Evolutionary conservation across 176 grass and related monocot genomes (phyloP).

Genomic region (Carex pumila): DNA sequence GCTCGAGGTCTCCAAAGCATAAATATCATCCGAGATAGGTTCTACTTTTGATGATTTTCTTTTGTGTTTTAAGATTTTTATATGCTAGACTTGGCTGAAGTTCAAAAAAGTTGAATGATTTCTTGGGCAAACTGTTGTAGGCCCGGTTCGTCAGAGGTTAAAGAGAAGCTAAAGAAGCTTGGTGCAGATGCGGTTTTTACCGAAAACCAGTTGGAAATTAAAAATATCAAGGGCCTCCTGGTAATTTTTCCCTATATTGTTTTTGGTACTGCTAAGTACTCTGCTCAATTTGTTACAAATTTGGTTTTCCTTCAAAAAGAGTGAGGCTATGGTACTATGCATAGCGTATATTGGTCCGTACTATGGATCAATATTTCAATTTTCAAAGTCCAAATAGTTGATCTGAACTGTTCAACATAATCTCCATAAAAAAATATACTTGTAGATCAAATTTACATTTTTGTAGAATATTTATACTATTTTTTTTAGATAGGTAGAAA

Average conservation of each 20-base stretch:
- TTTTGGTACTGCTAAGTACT: neutral
- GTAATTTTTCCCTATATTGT: conserved; percentile 20
- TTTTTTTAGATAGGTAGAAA: too few relatives aligned
- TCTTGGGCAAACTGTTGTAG: conserved; percentile 25
- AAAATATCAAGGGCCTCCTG: conserved; percentile 72
- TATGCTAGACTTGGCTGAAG: neutral
- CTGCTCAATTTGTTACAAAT: too few relatives aligned
- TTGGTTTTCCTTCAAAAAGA: neutral
- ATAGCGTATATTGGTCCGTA: too few relatives aligned
- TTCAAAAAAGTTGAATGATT: neutral
- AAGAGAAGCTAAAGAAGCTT: conserved; percentile 66
- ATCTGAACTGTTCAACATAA: too few relatives aligned
- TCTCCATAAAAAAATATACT: too few relatives aligned
- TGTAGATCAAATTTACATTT: too few relatives aligned
- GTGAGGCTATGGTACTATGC: too few relatives aligned
- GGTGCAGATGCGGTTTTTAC: conserved; percentile 72
- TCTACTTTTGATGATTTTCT: neutral
- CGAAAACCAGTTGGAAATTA: conserved; percentile 71
- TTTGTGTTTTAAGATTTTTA: neutral
- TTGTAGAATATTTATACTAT: too few relatives aligned
- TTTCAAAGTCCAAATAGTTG: too few relatives aligned
- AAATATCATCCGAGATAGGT: conserved; percentile 96
- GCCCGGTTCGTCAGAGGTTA: conserved; percentile 61
- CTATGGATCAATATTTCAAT: too few relatives aligned
- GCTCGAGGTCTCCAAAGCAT: conserved; percentile 48